Conservation (phyloP, 75 land plant genomes). For the Pinus albicaulis region DNA sequence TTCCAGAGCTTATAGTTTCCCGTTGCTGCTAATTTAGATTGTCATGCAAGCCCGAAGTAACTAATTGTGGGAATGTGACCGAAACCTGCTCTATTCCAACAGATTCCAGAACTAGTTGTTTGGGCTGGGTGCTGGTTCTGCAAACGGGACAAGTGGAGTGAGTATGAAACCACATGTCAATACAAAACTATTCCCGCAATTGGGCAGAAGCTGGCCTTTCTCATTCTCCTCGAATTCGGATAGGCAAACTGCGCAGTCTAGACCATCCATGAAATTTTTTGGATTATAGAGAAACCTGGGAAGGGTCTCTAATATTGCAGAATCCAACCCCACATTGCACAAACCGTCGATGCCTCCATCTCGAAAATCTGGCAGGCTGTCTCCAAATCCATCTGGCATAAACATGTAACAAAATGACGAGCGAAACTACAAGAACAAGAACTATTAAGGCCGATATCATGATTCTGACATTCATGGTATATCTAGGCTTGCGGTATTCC, state of each 20-base stretch:
- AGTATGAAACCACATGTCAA: conserved; percentile 53
- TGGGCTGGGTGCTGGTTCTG: neutral
- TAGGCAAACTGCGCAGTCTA: conserved; percentile 47
- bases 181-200: conserved; percentile 50
- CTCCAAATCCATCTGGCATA: conserved; percentile 54
- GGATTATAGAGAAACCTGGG: conserved; percentile 25
- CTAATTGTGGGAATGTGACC: too few species aligned
- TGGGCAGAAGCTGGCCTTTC: conserved; percentile 33
- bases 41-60: too few species aligned
- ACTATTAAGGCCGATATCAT: conserved; percentile 41
- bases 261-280: conserved; percentile 3
- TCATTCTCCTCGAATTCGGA: conserved; percentile 40
- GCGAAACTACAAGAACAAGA: conserved; percentile 30
- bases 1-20: too few species aligned
- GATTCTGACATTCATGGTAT: conserved; percentile 23
- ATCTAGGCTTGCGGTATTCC: neutral
- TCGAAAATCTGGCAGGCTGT: neutral
- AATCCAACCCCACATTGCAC: conserved; percentile 17
- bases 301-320: conserved; percentile 19
- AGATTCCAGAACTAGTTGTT: too few species aligned
- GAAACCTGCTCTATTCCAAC: too few species aligned
- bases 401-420: conserved; percentile 29
- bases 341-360: conserved; percentile 4
- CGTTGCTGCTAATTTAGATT: too few species aligned
- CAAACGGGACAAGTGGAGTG: conserved; percentile 13